Percentiles rank a stretch among this genome's conserved stretches.
These are phyloP conservation scores for Pisolithus sp. DNA, from an alignment of 768 basidiomycete species.

Conservation along the genomic window DNA sequence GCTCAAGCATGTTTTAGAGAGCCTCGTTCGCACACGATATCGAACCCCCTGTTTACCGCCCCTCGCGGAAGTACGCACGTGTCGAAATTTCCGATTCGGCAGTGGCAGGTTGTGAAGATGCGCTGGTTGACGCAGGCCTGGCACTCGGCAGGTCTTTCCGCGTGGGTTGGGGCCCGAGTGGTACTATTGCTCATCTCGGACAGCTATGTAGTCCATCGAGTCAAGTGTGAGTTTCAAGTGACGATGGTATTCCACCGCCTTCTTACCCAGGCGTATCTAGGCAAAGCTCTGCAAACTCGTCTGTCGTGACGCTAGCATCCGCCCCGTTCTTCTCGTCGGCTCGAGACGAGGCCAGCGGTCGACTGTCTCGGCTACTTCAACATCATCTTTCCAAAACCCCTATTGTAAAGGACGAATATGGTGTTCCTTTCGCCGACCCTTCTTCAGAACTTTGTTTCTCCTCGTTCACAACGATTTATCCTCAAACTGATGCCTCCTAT, in stretches of 20 bases:
- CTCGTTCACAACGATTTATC: slow-evolving; percentile 69
- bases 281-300: slow-evolving; percentile 54
- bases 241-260: background rate
- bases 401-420: slow-evolving; percentile 63
- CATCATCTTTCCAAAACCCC: slow-evolving; percentile 72
- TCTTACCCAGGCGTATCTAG: slow-evolving; percentile 27
- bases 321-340: slow-evolving; percentile 35
- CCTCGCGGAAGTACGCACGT: slow-evolving; percentile 75
- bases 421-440: slow-evolving; percentile 64
- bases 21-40: slow-evolving; percentile 74
- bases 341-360: slow-evolving; percentile 29
- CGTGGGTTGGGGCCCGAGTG: slow-evolving; percentile 85
- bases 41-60: slow-evolving; percentile 59
- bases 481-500: slow-evolving; percentile 60
- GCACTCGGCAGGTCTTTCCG: slow-evolving; percentile 83
- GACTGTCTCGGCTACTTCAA: slow-evolving; percentile 60
- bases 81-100: slow-evolving; percentile 65
- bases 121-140: slow-evolving; percentile 75
- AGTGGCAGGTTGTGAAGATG: slow-evolving; percentile 56
- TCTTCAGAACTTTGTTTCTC: slow-evolving; percentile 63
- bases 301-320: slow-evolving; percentile 47
- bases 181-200: slow-evolving; percentile 72
- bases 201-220: slow-evolving; percentile 55
- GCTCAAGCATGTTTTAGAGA: slow-evolving; percentile 39
- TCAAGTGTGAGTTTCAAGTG: slow-evolving; percentile 40